These are phyloP conservation scores for Myxozyma neotropica DNA, from an alignment of 805 yeast species.

Conservation along the genomic window DNA sequence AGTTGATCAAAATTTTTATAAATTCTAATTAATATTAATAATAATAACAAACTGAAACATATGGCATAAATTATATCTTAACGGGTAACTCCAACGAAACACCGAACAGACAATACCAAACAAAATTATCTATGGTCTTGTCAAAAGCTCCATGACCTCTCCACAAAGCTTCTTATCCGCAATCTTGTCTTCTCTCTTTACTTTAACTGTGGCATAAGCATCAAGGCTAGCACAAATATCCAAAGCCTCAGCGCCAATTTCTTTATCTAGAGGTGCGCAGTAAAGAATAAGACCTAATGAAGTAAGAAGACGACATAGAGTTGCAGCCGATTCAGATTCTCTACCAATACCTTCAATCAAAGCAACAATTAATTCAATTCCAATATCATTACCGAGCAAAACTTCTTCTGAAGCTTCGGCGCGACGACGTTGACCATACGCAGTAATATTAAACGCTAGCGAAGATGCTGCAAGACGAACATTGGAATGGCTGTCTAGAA, in stretches of 20 bases:
- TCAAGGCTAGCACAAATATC: conserved; percentile 25
- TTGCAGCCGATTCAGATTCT: conserved; percentile 31
- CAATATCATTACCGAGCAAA: conserved; percentile 16
- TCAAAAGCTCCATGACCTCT: conserved; percentile 22
- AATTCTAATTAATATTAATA: no score
- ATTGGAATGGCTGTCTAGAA: conserved; percentile 30
- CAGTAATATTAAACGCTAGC: conserved; percentile 32
- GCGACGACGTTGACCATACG: conserved; percentile 21
- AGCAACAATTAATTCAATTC: conserved; percentile 31
- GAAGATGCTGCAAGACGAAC: conserved; percentile 35
- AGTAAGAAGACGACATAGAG: conserved; percentile 24
- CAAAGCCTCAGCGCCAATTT: conserved; percentile 12
- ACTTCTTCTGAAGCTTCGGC: conserved; percentile 14
- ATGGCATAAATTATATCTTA: no score
- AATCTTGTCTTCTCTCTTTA: conserved; percentile 1
- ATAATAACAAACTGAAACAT: no score
- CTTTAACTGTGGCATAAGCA: conserved; percentile 14
- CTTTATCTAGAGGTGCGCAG: conserved; percentile 28
- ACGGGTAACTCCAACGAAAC: no score
- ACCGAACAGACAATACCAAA: not conserved
- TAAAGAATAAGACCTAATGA: conserved; percentile 32
- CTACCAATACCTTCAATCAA: conserved; percentile 30
- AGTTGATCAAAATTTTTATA: no score
- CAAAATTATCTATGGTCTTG: not conserved
- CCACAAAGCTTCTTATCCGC: conserved; percentile 19